Evolutionary conservation across 2,329 filamentous ascomycete species (phyloP).

Genomic region (Clonostachys chloroleuca): DNA sequence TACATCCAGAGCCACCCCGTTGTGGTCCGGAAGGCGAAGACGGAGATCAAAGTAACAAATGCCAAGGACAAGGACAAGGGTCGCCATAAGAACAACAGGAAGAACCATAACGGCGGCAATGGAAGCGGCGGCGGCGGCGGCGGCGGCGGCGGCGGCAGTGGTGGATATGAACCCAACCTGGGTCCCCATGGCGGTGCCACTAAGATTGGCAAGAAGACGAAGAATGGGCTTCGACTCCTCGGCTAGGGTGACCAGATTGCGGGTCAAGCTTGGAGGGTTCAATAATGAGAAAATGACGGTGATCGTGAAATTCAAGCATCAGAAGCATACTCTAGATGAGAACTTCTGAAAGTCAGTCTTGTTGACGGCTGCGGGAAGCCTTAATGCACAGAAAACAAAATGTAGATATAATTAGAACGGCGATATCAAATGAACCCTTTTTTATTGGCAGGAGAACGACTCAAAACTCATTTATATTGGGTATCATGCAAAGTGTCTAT

Average conservation of each 20-base stretch:
- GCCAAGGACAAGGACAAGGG: conserved; percentile 53
- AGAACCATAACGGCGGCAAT: conserved; percentile 25
- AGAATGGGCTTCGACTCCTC: conserved; percentile 57
- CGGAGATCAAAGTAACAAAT: conserved; percentile 79
- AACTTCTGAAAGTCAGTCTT: too few relatives aligned
- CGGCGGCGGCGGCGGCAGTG: conserved; percentile 18
- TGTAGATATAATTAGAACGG: too few relatives aligned
- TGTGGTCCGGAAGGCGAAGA: conserved; percentile 79
- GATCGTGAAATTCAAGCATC: too few relatives aligned
- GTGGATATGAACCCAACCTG: conserved; percentile 43
- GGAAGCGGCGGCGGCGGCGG: conserved; percentile 17
- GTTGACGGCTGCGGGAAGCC: too few relatives aligned
- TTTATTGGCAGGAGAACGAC: too few relatives aligned
- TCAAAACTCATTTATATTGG: not conserved
- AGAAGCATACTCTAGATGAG: too few relatives aligned
- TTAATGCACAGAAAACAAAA: too few relatives aligned
- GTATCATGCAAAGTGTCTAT: conserved; percentile 1
- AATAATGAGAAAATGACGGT: too few relatives aligned
- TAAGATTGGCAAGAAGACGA: conserved; percentile 64
- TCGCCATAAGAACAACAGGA: conserved; percentile 28
- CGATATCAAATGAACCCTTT: too few relatives aligned
- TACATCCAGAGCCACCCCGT: conserved; percentile 98
- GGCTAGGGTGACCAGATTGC: conserved; percentile 29
- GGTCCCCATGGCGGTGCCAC: conserved; percentile 44
- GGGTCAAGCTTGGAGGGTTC: too few relatives aligned